Evolutionary conservation across 2,329 filamentous ascomycete species (phyloP).

Genomic region (Cladosporium sp.): DNA sequence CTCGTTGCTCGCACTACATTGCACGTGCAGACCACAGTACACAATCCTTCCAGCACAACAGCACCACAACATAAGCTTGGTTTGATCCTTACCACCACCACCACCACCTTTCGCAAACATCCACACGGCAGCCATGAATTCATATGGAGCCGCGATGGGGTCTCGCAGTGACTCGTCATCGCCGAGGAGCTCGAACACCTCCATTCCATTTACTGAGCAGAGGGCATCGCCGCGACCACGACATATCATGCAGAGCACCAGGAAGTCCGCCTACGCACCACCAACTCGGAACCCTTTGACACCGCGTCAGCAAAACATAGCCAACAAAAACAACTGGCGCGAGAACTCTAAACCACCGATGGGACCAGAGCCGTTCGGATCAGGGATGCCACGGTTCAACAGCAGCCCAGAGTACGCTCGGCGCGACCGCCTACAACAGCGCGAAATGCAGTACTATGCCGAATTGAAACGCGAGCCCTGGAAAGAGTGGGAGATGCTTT

Average conservation of each 20-base stretch:
- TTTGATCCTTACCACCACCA: background rate
- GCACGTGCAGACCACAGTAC: background rate
- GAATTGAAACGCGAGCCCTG: background rate
- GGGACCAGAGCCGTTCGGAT: background rate
- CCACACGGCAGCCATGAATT: background rate
- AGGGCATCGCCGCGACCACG: background rate
- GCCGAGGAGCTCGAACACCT: background rate
- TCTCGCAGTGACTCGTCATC: background rate
- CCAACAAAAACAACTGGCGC: background rate
- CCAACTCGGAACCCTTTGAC: background rate
- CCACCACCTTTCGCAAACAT: background rate
- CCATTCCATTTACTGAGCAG: background rate
- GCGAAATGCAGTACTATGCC: background rate
- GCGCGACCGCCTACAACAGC: background rate
- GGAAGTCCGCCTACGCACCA: background rate
- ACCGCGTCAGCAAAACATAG: background rate
- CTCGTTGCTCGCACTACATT: background rate
- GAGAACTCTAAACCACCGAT: background rate
- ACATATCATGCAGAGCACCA: background rate
- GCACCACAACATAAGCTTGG: background rate
- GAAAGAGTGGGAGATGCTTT: slow-evolving; percentile 24
- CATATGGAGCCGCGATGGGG: background rate
- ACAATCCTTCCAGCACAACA: background rate
- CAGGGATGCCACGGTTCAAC: background rate
- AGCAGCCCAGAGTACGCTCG: background rate